Percentiles rank a stretch among this genome's conserved stretches.
These are phyloP conservation scores for Oidiodendron maius DNA, from an alignment of 495 filamentous ascomycete species.

Conservation along the genomic window DNA sequence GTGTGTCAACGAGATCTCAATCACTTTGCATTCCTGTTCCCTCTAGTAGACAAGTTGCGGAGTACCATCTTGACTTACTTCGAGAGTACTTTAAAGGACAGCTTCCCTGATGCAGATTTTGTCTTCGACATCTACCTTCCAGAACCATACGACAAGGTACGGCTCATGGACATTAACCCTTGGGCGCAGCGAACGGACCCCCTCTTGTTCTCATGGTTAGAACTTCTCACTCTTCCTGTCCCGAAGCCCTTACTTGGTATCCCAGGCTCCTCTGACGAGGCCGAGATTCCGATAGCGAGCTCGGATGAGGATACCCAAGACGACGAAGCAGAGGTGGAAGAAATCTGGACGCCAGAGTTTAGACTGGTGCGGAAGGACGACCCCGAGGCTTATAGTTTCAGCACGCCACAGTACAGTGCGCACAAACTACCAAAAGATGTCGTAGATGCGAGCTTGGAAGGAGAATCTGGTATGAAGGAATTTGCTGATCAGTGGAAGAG, in stretches of 20 bases:
- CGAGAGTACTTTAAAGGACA: constrained; percentile 57
- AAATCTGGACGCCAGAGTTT: constrained; percentile 66
- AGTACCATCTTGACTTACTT: constrained; percentile 67
- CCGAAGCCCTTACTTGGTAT: constrained; percentile 39
- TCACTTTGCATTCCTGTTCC: constrained; percentile 75
- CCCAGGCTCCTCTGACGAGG: constrained; percentile 14
- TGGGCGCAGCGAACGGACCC: constrained; percentile 90
- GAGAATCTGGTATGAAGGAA: constrained; percentile 70
- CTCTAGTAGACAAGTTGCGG: constrained; percentile 56
- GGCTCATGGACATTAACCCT: constrained; percentile 91
- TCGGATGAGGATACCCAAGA: constrained; percentile 30
- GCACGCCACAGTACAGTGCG: constrained; percentile 81
- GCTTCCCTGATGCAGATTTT: constrained; percentile 79
- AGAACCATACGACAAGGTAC: constrained; percentile 66
- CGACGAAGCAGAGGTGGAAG: constrained; percentile 42
- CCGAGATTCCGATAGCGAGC: constrained; percentile 16
- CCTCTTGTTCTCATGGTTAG: constrained; percentile 84
- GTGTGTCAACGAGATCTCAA: constrained; percentile 88
- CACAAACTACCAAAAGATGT: constrained; percentile 94
- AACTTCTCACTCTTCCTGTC: constrained; percentile 68
- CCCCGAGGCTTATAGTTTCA: constrained; percentile 81
- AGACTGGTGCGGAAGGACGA: constrained; percentile 77
- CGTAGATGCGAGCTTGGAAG: constrained; percentile 79
- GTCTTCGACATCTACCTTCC: constrained; percentile 90
- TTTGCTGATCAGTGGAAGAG: constrained; percentile 85